phyloP scores from a whole-genome alignment of 2,329 filamentous ascomycete genomes.

The Clarireedia paspali region DNA sequence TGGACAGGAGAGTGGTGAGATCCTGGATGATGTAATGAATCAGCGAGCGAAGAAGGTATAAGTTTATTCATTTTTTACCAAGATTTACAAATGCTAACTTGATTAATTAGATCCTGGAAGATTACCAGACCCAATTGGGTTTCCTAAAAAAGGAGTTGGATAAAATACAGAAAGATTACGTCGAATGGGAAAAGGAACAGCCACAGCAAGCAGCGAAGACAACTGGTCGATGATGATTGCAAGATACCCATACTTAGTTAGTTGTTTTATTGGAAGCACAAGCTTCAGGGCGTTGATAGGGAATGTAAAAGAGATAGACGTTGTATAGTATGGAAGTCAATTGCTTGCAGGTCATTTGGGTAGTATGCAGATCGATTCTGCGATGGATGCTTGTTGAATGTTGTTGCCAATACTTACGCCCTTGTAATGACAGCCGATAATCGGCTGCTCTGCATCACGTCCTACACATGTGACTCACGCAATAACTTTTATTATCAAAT shows the following conservation, averaged over 20 bases:
- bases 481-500: no score
- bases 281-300: conserved; percentile 7
- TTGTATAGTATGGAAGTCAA: conserved; percentile 7
- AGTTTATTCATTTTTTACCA: conserved; percentile 22
- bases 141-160: conserved; percentile 62
- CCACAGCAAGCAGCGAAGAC: conserved; percentile 8
- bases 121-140: conserved; percentile 73
- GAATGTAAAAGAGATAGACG: conserved; percentile 7
- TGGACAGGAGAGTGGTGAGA: conserved; percentile 46
- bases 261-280: conserved; percentile 2
- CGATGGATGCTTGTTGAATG: no score
- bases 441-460: no score
- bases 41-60: conserved; percentile 65
- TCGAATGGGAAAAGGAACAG: conserved; percentile 41
- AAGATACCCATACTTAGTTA: conserved; percentile 7
- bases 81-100: conserved; percentile 14
- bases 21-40: conserved; percentile 62
- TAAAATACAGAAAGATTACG: conserved; percentile 44
- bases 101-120: conserved; percentile 57
- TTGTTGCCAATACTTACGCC: no score
- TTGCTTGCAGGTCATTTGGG: not conserved
- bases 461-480: no score
- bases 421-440: no score
- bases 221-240: conserved; percentile 8
- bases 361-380: no score